Evolutionary conservation across 2,329 filamentous ascomycete species (phyloP).

Genomic region (Graphilbum ipis-grandicollis): DNA sequence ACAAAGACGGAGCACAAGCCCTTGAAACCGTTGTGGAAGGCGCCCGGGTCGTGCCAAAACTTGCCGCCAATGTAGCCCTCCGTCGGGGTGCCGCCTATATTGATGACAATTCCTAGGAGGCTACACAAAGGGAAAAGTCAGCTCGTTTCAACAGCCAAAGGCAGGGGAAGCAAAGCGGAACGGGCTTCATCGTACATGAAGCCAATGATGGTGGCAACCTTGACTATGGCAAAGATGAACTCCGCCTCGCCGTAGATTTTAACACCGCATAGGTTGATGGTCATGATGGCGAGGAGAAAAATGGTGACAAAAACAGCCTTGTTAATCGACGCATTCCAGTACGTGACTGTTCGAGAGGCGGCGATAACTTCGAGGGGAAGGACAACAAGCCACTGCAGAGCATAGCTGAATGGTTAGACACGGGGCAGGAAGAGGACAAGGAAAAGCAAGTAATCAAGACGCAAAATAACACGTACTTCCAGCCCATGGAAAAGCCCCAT

Average conservation of each 20-base stretch:
- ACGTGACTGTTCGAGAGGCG: conserved; percentile 67
- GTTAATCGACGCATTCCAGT: conserved; percentile 51
- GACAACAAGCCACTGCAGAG: conserved; percentile 71
- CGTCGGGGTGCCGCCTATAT: conserved; percentile 60
- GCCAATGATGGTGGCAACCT: conserved; percentile 69
- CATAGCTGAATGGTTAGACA: conserved; percentile 41
- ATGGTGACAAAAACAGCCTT: conserved; percentile 67
- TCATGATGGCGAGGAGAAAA: conserved; percentile 59
- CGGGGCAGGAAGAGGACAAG: neutral
- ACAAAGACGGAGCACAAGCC: conserved; percentile 67
- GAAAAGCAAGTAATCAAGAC: neutral
- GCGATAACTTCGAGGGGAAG: conserved; percentile 77
- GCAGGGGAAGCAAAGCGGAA: conserved; percentile 14
- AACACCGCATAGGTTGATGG: conserved; percentile 77
- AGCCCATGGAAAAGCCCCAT: conserved; percentile 91
- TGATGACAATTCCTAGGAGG: conserved; percentile 70
- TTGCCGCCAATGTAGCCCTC: conserved; percentile 64
- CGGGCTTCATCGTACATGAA: conserved; percentile 45
- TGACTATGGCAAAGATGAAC: conserved; percentile 73
- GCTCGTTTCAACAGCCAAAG: too few species aligned
- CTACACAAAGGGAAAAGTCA: conserved; percentile 19
- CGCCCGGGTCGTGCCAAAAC: conserved; percentile 67
- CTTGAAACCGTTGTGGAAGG: conserved; percentile 70
- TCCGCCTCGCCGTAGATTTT: conserved; percentile 82
- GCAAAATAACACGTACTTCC: conserved; percentile 45